These are phyloP conservation scores for Leucocoprinus birnbaumii DNA, from an alignment of 768 basidiomycete species.

Conservation along the genomic window DNA sequence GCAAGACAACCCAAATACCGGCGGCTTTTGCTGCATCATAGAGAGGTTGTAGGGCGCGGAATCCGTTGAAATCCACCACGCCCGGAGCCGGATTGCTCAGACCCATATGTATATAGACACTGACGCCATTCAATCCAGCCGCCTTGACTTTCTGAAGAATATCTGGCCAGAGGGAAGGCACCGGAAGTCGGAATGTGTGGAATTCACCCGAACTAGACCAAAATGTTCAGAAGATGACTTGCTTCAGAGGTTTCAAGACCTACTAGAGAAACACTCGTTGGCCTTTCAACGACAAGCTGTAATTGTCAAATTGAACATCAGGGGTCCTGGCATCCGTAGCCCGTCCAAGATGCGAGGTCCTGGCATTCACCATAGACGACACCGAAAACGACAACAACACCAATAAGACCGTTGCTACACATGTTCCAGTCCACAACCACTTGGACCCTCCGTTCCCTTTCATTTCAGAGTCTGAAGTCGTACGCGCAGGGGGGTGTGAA, in stretches of 20 bases:
- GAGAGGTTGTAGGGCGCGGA: slow-evolving; percentile 65
- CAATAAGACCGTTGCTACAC: slow-evolving; percentile 7
- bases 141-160: slow-evolving; percentile 81
- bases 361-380: slow-evolving; percentile 9
- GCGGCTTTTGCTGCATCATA: slow-evolving; percentile 71
- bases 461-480: neutral
- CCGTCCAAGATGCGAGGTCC: neutral
- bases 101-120: slow-evolving; percentile 81
- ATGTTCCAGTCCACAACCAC: slow-evolving; percentile 10
- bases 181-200: slow-evolving; percentile 79
- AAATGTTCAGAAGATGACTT: neutral
- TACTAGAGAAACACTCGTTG: slow-evolving; percentile 75
- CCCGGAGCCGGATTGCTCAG: slow-evolving; percentile 72
- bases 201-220: slow-evolving; percentile 73
- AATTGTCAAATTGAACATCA: slow-evolving; percentile 58
- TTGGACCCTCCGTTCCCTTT: slow-evolving; percentile 5
- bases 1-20: slow-evolving; percentile 76
- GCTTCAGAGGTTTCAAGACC: slow-evolving; percentile 19
- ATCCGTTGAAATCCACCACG: slow-evolving; percentile 70
- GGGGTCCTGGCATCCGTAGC: slow-evolving; percentile 24
- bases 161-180: slow-evolving; percentile 78
- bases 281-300: slow-evolving; percentile 65
- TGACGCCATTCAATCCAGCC: slow-evolving; percentile 74
- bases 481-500: neutral
- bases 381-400: slow-evolving; percentile 12